Evolutionary conservation across 768 basidiomycete genomes (phyloP).

Genomic region (Amyloporia xantha): DNA sequence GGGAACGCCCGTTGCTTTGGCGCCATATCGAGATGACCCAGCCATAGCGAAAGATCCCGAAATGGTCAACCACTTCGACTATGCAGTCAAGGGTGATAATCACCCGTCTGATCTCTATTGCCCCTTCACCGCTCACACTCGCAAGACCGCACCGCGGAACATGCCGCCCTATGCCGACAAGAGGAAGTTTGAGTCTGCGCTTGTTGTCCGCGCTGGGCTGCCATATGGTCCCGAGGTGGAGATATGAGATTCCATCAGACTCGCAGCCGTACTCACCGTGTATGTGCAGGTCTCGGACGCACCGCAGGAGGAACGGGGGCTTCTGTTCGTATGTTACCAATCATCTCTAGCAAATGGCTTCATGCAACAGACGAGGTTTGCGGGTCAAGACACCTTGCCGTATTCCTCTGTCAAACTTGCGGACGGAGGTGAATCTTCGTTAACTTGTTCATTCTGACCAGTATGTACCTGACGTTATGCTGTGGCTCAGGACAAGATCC

Average conservation of each 20-base stretch:
- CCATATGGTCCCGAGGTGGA: slow-evolving; percentile 31
- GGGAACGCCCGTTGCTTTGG: slow-evolving; percentile 36
- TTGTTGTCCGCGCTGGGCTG: slow-evolving; percentile 28
- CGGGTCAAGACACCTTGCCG: no score
- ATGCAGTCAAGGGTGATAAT: slow-evolving; percentile 18
- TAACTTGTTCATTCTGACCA: no score
- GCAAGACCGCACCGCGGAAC: slow-evolving; percentile 40
- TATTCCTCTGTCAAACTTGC: no score
- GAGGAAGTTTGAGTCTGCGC: slow-evolving; percentile 16
- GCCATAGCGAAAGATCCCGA: slow-evolving; percentile 29
- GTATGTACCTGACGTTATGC: no score
- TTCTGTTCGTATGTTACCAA: slow-evolving; percentile 32
- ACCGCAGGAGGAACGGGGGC: slow-evolving; percentile 7
- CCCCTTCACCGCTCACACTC: slow-evolving; percentile 43
- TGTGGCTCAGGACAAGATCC: no score
- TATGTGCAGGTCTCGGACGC: not conserved
- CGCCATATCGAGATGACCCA: slow-evolving; percentile 39
- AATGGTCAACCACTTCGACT: slow-evolving; percentile 39
- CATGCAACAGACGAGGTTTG: slow-evolving; percentile 20
- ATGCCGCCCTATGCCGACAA: slow-evolving; percentile 16
- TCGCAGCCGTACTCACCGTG: not conserved
- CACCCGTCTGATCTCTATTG: slow-evolving; percentile 17
- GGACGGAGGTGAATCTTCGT: no score
- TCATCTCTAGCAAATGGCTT: slow-evolving; percentile 32
- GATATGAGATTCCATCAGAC: slow-evolving; percentile 9